A percentile compares a stretch with the other conserved stretches of the same genome.
These are phyloP conservation scores for Penicillium frequentans DNA, from an alignment of 2,329 filamentous ascomycete species.

Conservation along the genomic window DNA sequence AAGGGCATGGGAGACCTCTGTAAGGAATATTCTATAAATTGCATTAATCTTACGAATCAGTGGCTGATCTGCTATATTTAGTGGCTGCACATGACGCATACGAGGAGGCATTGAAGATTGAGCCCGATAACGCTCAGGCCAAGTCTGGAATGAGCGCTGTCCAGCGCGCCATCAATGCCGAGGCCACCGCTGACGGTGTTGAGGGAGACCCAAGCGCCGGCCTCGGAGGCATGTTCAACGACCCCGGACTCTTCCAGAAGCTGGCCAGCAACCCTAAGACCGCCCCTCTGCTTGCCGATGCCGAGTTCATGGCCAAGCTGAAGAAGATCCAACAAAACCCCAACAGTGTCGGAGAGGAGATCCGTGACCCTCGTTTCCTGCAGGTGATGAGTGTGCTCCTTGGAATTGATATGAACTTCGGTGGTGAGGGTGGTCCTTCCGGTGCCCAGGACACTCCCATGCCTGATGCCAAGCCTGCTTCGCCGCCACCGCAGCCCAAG, in stretches of 20 bases:
- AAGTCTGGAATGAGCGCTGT: constrained; percentile 85
- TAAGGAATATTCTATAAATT: constrained; percentile 27
- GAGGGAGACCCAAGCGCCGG: constrained; percentile 69
- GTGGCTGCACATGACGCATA: constrained; percentile 85
- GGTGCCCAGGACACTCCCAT: constrained; percentile 67
- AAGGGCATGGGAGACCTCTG: constrained; percentile 82
- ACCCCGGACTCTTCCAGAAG: constrained; percentile 86
- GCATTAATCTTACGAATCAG: background rate
- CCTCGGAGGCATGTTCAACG: constrained; percentile 90
- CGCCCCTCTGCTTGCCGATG: constrained; percentile 73
- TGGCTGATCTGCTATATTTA: constrained; percentile 21
- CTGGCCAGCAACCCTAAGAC: constrained; percentile 95
- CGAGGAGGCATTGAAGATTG: constrained; percentile 89
- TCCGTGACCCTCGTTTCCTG: constrained; percentile 87
- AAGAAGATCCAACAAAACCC: constrained; percentile 80
- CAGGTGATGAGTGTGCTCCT: constrained; percentile 91
- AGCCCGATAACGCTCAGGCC: constrained; percentile 86
- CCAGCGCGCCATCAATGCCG: constrained; percentile 81
- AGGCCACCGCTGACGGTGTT: constrained; percentile 63
- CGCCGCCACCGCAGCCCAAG: constrained; percentile 45
- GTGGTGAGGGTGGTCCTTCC: constrained; percentile 47
- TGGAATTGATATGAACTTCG: constrained; percentile 86
- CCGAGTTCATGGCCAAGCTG: constrained; percentile 86
- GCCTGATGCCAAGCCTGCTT: constrained; percentile 64
- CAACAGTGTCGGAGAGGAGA: constrained; percentile 72